Conservation (phyloP, 768 basidiomycete species). For the Ramaria sp. region DNA sequence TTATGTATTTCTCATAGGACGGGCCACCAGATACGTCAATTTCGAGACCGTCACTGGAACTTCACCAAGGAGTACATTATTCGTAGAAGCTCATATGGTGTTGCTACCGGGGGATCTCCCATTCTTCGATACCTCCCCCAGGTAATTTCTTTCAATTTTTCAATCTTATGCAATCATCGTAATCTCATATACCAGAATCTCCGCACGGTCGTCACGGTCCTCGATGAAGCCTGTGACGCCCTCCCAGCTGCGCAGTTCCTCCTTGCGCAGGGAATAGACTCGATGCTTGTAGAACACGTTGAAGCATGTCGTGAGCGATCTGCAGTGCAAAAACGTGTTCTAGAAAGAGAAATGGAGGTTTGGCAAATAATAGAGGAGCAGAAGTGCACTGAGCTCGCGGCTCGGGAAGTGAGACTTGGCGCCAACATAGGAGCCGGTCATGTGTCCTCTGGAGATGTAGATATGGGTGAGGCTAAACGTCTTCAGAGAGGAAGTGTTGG, state of each 20-base stretch:
- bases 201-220: not conserved
- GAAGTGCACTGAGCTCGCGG: not conserved
- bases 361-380: conserved; percentile 9
- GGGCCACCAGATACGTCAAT: conserved; percentile 17
- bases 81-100: conserved; percentile 17
- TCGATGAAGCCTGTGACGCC: conserved; percentile 5
- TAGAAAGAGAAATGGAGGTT: conserved; percentile 9
- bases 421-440: not conserved
- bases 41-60: conserved; percentile 24
- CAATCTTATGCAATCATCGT: not conserved
- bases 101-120: conserved; percentile 21
- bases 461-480: conserved; percentile 3
- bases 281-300: not conserved
- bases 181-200: not conserved
- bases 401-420: not conserved
- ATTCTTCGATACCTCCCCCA: conserved; percentile 12
- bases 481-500: conserved; percentile 9
- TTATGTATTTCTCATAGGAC: not conserved
- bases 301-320: conserved; percentile 7
- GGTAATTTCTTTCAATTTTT: not conserved
- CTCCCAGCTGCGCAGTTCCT: not conserved
- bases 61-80: conserved; percentile 25
- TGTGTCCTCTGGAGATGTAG: not conserved
- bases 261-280: not conserved
- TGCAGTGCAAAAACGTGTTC: not conserved